Evolutionary conservation across 257 asterid genomes (phyloP), one percentile per base, ranked within the genome.

Genomic region (Ajuga chamaepitys): DNA sequence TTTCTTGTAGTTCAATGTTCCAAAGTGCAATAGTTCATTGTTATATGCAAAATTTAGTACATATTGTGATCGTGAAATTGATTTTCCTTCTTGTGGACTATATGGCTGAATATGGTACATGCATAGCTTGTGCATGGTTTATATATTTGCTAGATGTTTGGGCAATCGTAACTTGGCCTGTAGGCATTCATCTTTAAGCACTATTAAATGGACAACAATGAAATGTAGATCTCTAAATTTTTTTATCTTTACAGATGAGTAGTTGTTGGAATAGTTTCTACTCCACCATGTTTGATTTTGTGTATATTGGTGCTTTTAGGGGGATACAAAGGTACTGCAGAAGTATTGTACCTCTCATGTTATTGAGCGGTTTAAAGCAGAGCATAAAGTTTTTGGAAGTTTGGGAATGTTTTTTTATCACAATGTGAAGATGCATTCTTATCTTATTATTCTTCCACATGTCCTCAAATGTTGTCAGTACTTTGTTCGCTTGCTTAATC

Each of bases 311-410:
- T 35, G 24, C 73, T 40, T 59, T 52, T 78, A 94, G 98, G 96
- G 86, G 55, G 89, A 94, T 75, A 52, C 62, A 7, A 82, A 85
- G 74, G 84, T 84, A 58, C 55, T 94, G 70, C 76, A 72, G 18
- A 91, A 81, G 82, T 88, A 90, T 71, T 94, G 99, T 79, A 78
- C 86, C 82, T 71, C 88, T 34, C 85, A 85, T 75, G 85, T 94
- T 37, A 66, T 86, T 69, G 95, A 90, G 82, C 88, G 97, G 63
- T 94, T 98, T 75, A 82, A 83, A 74, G 98, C 96, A 9, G 99
- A 90, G 82, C 95, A 70, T 24, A 78, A 77, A 38, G 95, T 89
- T 74, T 88, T 68, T 62, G 83, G 80, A 80, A 78, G 79, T 74
- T 95, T 85, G 86, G 95, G 94, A 30, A 63, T 85, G 7, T 79